Conservation (phyloP, 23 red algal genomes). For the Gracilaria domingensis region DNA sequence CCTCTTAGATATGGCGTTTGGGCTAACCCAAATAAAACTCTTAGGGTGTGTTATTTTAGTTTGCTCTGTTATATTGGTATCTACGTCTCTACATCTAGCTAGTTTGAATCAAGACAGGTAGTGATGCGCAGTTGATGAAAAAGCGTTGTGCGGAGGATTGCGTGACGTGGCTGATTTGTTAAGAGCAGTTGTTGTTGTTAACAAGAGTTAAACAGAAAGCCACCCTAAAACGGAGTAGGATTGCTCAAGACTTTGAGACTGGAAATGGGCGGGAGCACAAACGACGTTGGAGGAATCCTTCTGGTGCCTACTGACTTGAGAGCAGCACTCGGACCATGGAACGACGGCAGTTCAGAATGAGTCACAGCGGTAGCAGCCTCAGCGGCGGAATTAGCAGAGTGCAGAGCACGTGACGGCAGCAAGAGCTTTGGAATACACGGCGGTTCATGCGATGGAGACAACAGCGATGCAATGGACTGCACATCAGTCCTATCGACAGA, state of each 20-base stretch:
- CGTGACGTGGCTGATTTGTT: not conserved
- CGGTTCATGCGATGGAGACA: slow-evolving; percentile 7
- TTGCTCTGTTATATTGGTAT: no score
- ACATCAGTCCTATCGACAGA: slow-evolving; percentile 2
- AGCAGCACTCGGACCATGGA: not conserved
- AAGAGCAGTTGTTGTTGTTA: not conserved
- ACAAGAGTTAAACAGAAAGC: not conserved
- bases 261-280: slow-evolving; percentile 47
- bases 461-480: slow-evolving; percentile 37
- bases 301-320: not conserved
- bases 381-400: not conserved
- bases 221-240: slow-evolving; percentile 11
- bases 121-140: no score
- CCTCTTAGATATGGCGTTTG: no score
- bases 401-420: not conserved
- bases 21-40: no score
- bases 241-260: slow-evolving; percentile 35
- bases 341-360: slow-evolving; percentile 2
- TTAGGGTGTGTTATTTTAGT: no score
- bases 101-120: no score
- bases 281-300: not conserved
- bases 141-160: no score
- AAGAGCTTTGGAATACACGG: slow-evolving; percentile 5
- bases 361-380: not conserved
- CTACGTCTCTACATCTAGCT: no score